These are phyloP conservation scores for Aspergillus sp. DNA, from an alignment of 2,329 filamentous ascomycete genomes.

Conservation along the genomic window DNA sequence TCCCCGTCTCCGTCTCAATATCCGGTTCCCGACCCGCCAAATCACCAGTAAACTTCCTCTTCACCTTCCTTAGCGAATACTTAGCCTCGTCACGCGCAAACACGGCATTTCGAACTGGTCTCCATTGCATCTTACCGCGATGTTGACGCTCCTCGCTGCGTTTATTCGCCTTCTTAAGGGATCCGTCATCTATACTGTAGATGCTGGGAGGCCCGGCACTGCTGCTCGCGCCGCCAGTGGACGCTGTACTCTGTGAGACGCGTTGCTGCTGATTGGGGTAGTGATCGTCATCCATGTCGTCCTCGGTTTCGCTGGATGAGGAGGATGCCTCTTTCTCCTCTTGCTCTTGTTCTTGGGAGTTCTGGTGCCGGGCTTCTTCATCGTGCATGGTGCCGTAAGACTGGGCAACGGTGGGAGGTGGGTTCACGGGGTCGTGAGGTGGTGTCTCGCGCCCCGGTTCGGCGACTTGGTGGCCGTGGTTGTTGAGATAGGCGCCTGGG, in stretches of 20 bases:
- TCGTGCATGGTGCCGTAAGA: conserved; percentile 25
- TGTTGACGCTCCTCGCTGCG: conserved; percentile 75
- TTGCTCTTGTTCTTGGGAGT: conserved; percentile 11
- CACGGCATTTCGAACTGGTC: conserved; percentile 77
- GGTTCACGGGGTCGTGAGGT: conserved; percentile 54
- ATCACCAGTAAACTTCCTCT: conserved; percentile 67
- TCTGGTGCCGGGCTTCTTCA: conserved; percentile 28
- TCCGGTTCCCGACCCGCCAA: conserved; percentile 82
- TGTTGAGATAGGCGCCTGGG: conserved; percentile 62
- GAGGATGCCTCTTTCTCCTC: conserved; percentile 8
- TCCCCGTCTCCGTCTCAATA: conserved; percentile 71
- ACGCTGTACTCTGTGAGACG: not conserved
- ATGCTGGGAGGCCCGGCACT: conserved; percentile 11
- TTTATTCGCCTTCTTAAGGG: conserved; percentile 32
- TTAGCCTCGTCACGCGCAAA: conserved; percentile 89
- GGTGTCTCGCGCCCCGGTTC: conserved; percentile 58
- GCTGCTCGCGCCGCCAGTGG: not conserved
- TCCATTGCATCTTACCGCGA: conserved; percentile 92
- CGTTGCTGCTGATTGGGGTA: conserved; percentile 5
- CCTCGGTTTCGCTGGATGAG: conserved; percentile 27
- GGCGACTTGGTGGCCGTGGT: conserved; percentile 55
- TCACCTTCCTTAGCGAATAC: conserved; percentile 73
- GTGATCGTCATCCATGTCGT: conserved; percentile 12
- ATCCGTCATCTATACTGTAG: conserved; percentile 30
- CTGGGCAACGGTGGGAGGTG: conserved; percentile 24